phyloP scores from a whole-genome alignment of 805 yeast genomes.

The Suhomyces xylopsoci region DNA sequence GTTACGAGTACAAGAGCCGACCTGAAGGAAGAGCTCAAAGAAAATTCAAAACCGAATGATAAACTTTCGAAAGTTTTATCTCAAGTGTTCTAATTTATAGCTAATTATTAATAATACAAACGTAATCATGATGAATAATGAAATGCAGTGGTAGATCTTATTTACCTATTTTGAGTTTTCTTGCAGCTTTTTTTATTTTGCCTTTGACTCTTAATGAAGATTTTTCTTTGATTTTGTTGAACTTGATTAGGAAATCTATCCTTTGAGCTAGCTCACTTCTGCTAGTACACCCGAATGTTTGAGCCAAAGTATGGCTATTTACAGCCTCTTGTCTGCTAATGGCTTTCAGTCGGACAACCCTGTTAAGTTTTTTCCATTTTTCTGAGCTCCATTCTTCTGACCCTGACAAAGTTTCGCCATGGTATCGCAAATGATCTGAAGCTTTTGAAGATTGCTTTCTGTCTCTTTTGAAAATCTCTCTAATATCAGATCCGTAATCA shows the following conservation, averaged over 20 bases:
- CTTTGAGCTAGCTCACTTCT: slow-evolving; percentile 31
- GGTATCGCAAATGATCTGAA: not conserved
- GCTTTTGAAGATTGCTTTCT: not conserved
- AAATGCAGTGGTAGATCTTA: not conserved
- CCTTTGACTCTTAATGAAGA: not conserved
- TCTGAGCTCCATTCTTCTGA: slow-evolving; percentile 23
- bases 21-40: slow-evolving; percentile 49
- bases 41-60: slow-evolving; percentile 34
- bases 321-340: slow-evolving; percentile 26
- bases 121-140: not conserved
- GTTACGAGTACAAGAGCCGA: slow-evolving; percentile 66
- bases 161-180: not conserved
- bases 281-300: slow-evolving; percentile 23
- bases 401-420: not conserved
- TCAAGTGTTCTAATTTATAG: slow-evolving; percentile 44
- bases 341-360: slow-evolving; percentile 24
- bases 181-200: not conserved
- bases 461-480: not conserved
- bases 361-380: slow-evolving; percentile 32
- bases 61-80: slow-evolving; percentile 50
- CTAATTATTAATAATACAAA: not conserved
- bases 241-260: slow-evolving; percentile 22
- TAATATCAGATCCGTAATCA: not conserved
- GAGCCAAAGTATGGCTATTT: slow-evolving; percentile 24
- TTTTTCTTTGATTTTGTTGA: slow-evolving; percentile 1